phyloP scores from a whole-genome alignment of 257 asterid genomes.

The Haberlea rhodopensis region DNA sequence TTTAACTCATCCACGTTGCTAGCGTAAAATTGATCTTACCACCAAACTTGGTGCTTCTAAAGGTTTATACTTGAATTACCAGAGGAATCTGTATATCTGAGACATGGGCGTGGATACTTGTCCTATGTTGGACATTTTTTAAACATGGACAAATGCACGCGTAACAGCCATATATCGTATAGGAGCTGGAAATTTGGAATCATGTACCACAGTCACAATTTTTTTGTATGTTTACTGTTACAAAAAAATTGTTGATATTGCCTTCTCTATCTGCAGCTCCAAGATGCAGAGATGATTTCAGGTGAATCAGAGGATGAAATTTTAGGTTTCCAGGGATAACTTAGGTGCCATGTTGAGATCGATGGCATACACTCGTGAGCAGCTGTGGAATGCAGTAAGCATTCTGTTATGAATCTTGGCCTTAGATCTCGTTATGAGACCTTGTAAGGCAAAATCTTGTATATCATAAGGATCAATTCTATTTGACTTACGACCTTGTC shows the following conservation, averaged over 20 bases:
- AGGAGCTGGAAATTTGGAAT: slow-evolving; percentile 10
- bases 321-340: slow-evolving; percentile 74
- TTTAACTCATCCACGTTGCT: slow-evolving; percentile 17
- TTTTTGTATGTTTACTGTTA: slow-evolving; percentile 4
- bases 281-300: slow-evolving; percentile 62
- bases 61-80: slow-evolving; percentile 7
- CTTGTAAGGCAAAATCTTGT: too few relatives aligned
- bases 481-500: too few relatives aligned
- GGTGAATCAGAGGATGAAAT: slow-evolving; percentile 79
- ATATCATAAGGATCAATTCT: too few relatives aligned
- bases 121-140: slow-evolving; percentile 17
- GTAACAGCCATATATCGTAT: slow-evolving; percentile 3
- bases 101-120: slow-evolving; percentile 11
- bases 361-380: slow-evolving; percentile 79
- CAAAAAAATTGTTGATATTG: slow-evolving; percentile 18
- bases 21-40: slow-evolving; percentile 20
- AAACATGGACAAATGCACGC: background rate
- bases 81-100: background rate
- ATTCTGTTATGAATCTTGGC: too few relatives aligned
- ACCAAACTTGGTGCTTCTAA: slow-evolving; percentile 4
- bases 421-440: too few relatives aligned
- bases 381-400: slow-evolving; percentile 63
- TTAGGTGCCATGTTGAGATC: slow-evolving; percentile 84
- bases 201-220: background rate
- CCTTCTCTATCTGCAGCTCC: slow-evolving; percentile 60